These are phyloP conservation scores for Sclerotinia borealis DNA, from an alignment of 2,329 filamentous ascomycete species.

Conservation along the genomic window DNA sequence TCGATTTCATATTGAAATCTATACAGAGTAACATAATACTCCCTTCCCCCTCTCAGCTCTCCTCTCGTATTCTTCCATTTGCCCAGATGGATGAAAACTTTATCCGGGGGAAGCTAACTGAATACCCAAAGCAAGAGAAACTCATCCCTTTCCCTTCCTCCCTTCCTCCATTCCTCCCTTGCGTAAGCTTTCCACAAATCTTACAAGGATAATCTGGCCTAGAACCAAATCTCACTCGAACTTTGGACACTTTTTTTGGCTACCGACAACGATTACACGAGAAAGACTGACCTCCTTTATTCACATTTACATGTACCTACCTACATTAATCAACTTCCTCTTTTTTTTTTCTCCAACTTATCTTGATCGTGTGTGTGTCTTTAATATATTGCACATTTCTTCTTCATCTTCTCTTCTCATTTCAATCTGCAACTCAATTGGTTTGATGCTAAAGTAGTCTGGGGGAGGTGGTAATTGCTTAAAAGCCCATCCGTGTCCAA, in stretches of 20 bases:
- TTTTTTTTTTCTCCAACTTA: background rate
- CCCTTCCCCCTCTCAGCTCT: background rate
- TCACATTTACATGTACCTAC: background rate
- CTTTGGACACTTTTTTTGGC: background rate
- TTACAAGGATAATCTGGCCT: background rate
- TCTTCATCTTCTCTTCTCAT: background rate
- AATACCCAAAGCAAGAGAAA: background rate
- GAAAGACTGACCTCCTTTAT: slow-evolving; percentile 4
- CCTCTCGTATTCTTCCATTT: background rate
- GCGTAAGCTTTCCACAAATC: background rate
- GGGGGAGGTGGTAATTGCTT: background rate
- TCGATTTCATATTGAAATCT: background rate
- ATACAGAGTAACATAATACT: no score
- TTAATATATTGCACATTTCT: background rate
- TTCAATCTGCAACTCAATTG: background rate
- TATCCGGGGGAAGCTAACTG: background rate
- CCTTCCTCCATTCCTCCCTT: no score
- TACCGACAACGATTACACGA: background rate
- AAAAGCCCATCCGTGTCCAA: slow-evolving; percentile 5
- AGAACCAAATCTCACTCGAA: background rate
- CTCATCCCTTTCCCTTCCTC: background rate
- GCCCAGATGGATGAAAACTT: no score
- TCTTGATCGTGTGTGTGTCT: background rate
- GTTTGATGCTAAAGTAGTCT: background rate
- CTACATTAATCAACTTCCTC: background rate